Base-by-base conservation (phyloP, 352 stramenopile genomes). In the Phytophthora citricola region DNA sequence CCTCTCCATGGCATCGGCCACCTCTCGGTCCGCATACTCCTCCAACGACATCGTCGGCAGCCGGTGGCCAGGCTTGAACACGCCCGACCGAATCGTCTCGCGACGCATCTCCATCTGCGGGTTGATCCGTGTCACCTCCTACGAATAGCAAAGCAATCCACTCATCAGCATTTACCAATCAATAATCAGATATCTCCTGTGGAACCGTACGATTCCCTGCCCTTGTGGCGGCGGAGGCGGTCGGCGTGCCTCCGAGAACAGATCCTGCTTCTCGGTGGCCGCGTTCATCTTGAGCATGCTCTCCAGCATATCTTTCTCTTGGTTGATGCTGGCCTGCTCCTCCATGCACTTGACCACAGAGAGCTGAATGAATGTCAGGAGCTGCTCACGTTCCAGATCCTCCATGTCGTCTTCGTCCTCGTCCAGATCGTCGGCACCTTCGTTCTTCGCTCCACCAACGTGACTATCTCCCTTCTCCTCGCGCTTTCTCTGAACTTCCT, bases 51-150 rank as follows among this genome's bases (percentile, higher is more conserved):
- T 98, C 17, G 96, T 99, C 14, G 97, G 97, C 53, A 97, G 83
- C 52, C 96, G 97, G 77, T 98, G 97, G n/a, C 90, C 90, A 26
- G 96, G 95, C 68, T 97, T 86, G 80, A 99, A 99, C 20, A 99
- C 96, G 8, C 82, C 62, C 38, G 85, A 91, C 14, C 83, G 82
- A 58, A 97, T 78, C n/a, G 79, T 88, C 65, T 97, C 88, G n/a
- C 83, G 82, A n/a, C 77, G 76, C 83, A 96, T 95, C 58, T 93
- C 83, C 63, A 96, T 89, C 73, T 90, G 81, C 27, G 85, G 84
- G 44, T 93, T 92, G 62, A 95, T 95, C 24, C 86, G 84, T 32
- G 87, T 96, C 50, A 94, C 80, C 52, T 85, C 85, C 87, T 95
- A 48, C 15, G 70, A 63, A 22, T n/a, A 61, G 7, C 48, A 26